phyloP scores from a whole-genome alignment of 768 basidiomycete species.

The Lanmaoa rubissima region DNA sequence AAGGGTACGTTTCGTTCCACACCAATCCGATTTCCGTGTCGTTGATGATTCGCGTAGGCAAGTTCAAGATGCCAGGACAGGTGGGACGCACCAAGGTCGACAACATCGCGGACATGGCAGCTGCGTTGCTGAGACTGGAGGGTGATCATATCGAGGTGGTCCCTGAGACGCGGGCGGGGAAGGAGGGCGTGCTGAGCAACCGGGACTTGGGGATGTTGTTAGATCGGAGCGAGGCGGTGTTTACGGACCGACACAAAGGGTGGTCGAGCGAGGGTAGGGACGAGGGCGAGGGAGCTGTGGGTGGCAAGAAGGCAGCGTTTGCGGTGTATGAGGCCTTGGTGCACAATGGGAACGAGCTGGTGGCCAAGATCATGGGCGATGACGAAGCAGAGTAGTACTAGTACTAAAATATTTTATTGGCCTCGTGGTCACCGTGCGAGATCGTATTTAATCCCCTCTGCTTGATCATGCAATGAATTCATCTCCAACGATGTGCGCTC shows the following conservation, averaged over 20 bases:
- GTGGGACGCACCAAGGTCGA: conserved; percentile 54
- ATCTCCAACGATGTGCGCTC: neutral
- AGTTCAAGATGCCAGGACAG: conserved; percentile 75
- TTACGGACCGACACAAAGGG: conserved; percentile 64
- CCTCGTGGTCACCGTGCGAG: neutral
- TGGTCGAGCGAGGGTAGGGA: conserved; percentile 54
- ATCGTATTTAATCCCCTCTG: neutral
- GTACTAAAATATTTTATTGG: neutral
- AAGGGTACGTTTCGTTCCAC: conserved; percentile 50
- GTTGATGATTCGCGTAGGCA: conserved; percentile 43
- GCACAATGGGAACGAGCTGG: conserved; percentile 62
- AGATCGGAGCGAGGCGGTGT: conserved; percentile 76
- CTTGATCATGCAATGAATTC: neutral
- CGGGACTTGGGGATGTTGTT: conserved; percentile 77
- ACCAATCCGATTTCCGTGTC: neutral
- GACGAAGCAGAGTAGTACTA: conserved; percentile 17
- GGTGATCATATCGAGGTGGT: conserved; percentile 90
- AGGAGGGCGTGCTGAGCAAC: conserved; percentile 74
- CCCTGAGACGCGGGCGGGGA: conserved; percentile 61
- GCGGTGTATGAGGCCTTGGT: conserved; percentile 72
- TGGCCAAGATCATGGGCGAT: conserved; percentile 67
- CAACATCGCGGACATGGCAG: conserved; percentile 78
- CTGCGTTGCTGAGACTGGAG: conserved; percentile 73
- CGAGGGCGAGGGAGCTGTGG: conserved; percentile 1
- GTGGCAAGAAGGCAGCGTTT: conserved; percentile 53